Evolutionary conservation across 2,329 filamentous ascomycete genomes (phyloP), one percentile per base, ranked within the genome.

Genomic region (Simplicillium aogashimaense): DNA sequence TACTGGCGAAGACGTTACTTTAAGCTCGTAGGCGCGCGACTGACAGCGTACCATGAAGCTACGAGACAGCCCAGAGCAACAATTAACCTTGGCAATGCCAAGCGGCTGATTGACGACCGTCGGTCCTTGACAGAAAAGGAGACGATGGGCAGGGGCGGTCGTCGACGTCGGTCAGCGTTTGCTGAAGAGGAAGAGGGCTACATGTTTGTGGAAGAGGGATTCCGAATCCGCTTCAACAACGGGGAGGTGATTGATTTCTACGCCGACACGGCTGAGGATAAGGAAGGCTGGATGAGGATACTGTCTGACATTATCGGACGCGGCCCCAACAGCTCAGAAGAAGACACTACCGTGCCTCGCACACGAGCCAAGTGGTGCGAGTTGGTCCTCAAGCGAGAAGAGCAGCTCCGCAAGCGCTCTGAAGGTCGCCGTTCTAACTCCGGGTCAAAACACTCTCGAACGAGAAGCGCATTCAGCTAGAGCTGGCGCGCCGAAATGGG

Each of bases 221-320:
- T 98, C 81, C 86, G 92, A 32, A 94, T 98, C 58, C 87, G 90
- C 43, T 98, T 98, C 64, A 94, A 86, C 58, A 98, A 98, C 55
- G 92, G 92, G 45, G 92, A 98, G 65, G 81, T 95, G 47, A 98
- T 98, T 57, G 90, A 97, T 68, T 97, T 97, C 60, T 97, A 98
- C 57, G 92, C 90, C 55, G 90, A 97, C 61, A 89, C 79, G 28
- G 76, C 81, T 2, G 77, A 77, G 31, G 83, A 92, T 56, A 98
- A 97, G 65, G 86, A 95, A 35, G 83, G 80, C 40, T 98, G 92
- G 92, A 92, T 98, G 84, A 81, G 80, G 58, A 83, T 87, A 12
- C 76, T 98, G 16, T 74, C 74, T 3, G 88, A 97, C 34, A 70
- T 80, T 39, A 70, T 78, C 44, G 73, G 76, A 29, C 76, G 77